A percentile compares a stretch with the other conserved stretches of the same genome.
phyloP scores from a whole-genome alignment of 1,284 basidiomycete genomes.

The Peniophora sp. region DNA sequence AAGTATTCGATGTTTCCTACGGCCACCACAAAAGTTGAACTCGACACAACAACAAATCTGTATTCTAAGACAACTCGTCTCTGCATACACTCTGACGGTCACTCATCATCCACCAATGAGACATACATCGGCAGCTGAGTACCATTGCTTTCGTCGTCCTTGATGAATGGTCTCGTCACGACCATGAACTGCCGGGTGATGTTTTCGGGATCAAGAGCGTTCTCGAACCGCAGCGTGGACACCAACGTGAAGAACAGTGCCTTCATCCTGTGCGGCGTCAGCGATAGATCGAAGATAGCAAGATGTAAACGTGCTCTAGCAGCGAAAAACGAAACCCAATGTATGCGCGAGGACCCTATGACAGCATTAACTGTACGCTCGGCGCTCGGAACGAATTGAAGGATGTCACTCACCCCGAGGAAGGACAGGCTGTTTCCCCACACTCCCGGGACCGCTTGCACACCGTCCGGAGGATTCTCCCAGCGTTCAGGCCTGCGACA shows the following conservation, averaged over 20 bases:
- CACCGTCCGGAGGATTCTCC: background rate
- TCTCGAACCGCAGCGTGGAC: conserved; percentile 45
- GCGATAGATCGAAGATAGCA: too few species aligned
- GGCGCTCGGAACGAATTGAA: too few species aligned
- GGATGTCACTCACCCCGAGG: conserved; percentile 47
- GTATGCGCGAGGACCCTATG: conserved; percentile 30
- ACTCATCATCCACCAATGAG: background rate
- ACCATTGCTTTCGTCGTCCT: background rate
- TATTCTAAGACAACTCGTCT: too few species aligned
- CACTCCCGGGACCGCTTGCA: background rate
- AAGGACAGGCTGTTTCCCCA: conserved; percentile 38
- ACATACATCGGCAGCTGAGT: conserved; percentile 2
- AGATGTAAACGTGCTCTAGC: conserved; percentile 36
- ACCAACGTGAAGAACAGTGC: conserved; percentile 15
- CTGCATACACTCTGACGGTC: too few species aligned
- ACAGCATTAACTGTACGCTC: too few species aligned
- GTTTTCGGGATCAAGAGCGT: conserved; percentile 32
- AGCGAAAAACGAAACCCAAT: conserved; percentile 67
- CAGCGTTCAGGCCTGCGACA: background rate
- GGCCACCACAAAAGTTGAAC: too few species aligned
- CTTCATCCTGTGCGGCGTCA: background rate
- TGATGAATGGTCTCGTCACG: background rate
- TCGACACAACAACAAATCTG: too few species aligned
- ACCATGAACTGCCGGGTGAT: conserved; percentile 19
- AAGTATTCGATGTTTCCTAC: too few species aligned